These are phyloP conservation scores for Pascua guehoae DNA, from an alignment of 1,284 basidiomycete genomes.

Conservation along the genomic window DNA sequence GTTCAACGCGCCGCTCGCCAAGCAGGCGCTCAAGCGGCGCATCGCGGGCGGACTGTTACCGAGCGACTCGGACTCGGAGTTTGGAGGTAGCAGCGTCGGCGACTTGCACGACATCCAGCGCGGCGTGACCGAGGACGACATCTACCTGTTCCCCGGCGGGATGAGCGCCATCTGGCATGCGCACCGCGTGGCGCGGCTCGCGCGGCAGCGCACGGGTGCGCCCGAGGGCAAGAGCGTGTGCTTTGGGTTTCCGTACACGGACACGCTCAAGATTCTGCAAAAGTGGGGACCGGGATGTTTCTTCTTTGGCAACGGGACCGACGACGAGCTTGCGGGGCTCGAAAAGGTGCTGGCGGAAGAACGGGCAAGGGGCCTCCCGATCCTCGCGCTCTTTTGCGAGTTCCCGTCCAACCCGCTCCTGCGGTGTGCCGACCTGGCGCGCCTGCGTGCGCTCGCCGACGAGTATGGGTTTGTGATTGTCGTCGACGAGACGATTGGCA, in stretches of 20 bases:
- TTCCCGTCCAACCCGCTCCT: conserved; percentile 94
- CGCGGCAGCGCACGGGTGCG: conserved; percentile 46
- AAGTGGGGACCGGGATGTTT: conserved; percentile 97
- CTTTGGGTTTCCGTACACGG: conserved; percentile 95
- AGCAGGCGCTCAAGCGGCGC: conserved; percentile 76
- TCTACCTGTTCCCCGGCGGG: conserved; percentile 80
- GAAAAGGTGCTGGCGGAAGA: conserved; percentile 59
- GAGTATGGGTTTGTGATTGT: conserved; percentile 84
- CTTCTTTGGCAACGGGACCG: conserved; percentile 80
- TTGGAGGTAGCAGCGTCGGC: neutral
- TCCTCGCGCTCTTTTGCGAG: conserved; percentile 63
- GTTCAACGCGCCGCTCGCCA: conserved; percentile 69
- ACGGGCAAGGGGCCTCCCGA: conserved; percentile 33
- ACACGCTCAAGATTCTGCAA: conserved; percentile 92
- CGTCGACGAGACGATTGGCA: conserved; percentile 94
- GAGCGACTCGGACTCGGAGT: conserved; percentile 54
- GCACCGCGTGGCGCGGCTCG: conserved; percentile 65
- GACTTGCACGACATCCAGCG: conserved; percentile 36
- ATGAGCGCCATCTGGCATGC: conserved; percentile 94
- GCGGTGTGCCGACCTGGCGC: conserved; percentile 73
- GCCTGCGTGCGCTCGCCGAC: conserved; percentile 77
- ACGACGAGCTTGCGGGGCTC: conserved; percentile 70
- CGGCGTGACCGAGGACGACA: conserved; percentile 71
- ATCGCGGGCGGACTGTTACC: conserved; percentile 81
- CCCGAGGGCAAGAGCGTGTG: conserved; percentile 75